Base-by-base conservation (phyloP, 176 grass and related monocot genomes). In the Aegilops umbellulata region DNA sequence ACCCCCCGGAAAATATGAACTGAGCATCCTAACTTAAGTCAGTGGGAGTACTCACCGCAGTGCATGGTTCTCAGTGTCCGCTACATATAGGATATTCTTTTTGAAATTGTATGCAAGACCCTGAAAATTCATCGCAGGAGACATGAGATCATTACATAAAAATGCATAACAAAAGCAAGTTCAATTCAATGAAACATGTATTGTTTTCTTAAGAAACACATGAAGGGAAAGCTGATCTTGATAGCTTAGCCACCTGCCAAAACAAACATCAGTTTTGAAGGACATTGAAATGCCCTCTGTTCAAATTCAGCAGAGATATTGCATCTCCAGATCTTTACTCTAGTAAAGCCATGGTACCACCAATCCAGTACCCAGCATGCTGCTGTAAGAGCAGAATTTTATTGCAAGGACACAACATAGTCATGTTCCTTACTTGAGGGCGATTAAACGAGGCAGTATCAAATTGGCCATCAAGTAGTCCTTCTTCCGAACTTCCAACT, bases 31-130 rank as follows among this genome's bases (percentile, higher is more conserved):
- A 55, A 39, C 24, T 86, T 57, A 64, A 82, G 44, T 58, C 65
- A 71, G 34, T 76, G 47, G 69, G 27, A 79, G 41, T 47, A 85
- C 61, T 95, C 70, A 98, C 95, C 95, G 88, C 51, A 98, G 84
- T 34, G 95, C 93, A 61, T 98, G 96, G 74, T 98, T 98, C 89
- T 98, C 96, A 71, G 96, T 98, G 79, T 98, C 96, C 81, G 96
- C 93, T 60, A 98, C 96, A 83, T 98, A 95, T 70, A 98, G 85
- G 82, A 95, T 64, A 92, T 98, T 95, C 82, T 86, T 98, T 89
- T 92, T 94, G 29, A 88, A 87, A 86, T 95, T 92, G 86, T 98
- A 98, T 76, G 96, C 86, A 79, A 98, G 88, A 89, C 96, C 96
- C 93, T 98, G 89, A 74, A 74, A 88, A 95, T 87, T 80, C 14